Evolutionary conservation across 805 yeast species (phyloP).

Genomic region (Candida taoyuanica): DNA sequence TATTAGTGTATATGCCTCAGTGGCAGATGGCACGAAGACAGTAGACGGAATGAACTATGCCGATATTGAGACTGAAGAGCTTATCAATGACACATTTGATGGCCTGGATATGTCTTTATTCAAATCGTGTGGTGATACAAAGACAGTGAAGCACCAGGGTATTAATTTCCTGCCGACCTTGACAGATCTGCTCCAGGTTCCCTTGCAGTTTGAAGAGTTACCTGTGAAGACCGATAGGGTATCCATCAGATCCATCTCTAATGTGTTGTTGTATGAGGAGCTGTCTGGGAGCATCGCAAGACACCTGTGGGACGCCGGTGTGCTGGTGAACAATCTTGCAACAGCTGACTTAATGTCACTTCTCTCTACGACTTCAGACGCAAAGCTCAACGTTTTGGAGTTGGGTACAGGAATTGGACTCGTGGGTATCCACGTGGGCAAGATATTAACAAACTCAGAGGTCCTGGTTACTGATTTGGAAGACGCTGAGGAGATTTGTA

Average conservation of each 20-base stretch:
- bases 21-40: conserved; percentile 1
- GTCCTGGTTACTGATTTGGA: conserved; percentile 34
- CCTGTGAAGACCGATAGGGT: conserved; percentile 21
- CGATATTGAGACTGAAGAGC: conserved; percentile 8
- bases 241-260: conserved; percentile 14
- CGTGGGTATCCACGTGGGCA: conserved; percentile 30
- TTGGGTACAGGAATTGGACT: conserved; percentile 42
- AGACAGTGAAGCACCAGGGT: neutral
- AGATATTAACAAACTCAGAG: conserved; percentile 15
- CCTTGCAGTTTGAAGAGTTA: conserved; percentile 3
- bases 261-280: conserved; percentile 29
- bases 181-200: conserved; percentile 18
- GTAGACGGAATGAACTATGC: conserved; percentile 14
- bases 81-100: conserved; percentile 12
- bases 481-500: conserved; percentile 35
- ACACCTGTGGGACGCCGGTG: conserved; percentile 41
- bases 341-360: conserved; percentile 9
- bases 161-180: conserved; percentile 13
- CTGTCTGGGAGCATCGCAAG: conserved; percentile 37
- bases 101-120: conserved; percentile 8
- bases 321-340: conserved; percentile 17
- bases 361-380: neutral
- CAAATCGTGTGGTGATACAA: conserved; percentile 4
- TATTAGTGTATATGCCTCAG: conserved; percentile 13
- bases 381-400: conserved; percentile 28